Evolutionary conservation across 306 rosid genomes (phyloP).

Genomic region (Rosa chinensis): DNA sequence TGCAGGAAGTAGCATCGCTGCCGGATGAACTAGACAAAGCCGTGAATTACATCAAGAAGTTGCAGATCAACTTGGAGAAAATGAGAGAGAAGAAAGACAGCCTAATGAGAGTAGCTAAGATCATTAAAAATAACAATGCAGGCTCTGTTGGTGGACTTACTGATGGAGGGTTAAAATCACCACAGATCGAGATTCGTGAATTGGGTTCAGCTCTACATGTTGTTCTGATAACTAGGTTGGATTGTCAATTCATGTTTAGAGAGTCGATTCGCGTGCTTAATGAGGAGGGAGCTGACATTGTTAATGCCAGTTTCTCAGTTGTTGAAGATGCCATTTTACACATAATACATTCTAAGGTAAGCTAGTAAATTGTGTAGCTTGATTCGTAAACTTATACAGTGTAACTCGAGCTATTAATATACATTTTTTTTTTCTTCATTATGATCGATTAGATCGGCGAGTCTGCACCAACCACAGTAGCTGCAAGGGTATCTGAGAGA

Average conservation of each 20-base stretch:
- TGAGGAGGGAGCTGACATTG: slow-evolving; percentile 61
- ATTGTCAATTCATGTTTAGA: slow-evolving; percentile 49
- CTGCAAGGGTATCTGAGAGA: slow-evolving; percentile 47
- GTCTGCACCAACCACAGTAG: slow-evolving; percentile 18
- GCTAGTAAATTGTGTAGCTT: not conserved
- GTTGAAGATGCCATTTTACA: slow-evolving; percentile 44
- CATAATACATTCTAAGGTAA: slow-evolving; percentile 53
- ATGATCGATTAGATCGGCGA: slow-evolving; percentile 31
- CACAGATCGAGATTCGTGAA: slow-evolving; percentile 55
- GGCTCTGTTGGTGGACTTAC: not conserved
- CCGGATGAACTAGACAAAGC: slow-evolving; percentile 69
- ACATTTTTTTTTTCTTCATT: too few relatives aligned
- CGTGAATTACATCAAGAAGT: slow-evolving; percentile 56
- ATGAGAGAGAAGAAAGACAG: slow-evolving; percentile 57
- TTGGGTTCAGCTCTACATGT: slow-evolving; percentile 46
- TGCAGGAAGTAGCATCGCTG: slow-evolving; percentile 43
- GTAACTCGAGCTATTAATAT: too few relatives aligned
- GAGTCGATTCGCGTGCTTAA: slow-evolving; percentile 50
- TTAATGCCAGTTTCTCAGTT: slow-evolving; percentile 51
- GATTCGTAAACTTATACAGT: too few relatives aligned
- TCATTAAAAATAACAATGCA: not conserved
- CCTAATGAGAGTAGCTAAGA: slow-evolving; percentile 27
- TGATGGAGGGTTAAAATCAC: slow-evolving; percentile 19
- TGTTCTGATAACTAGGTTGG: slow-evolving; percentile 54
- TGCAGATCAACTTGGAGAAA: slow-evolving; percentile 53